Percentiles rank a stretch among this genome's conserved stretches.
phyloP scores from a whole-genome alignment of 129 eudicot genomes.

The Flaveria ramosissima region DNA sequence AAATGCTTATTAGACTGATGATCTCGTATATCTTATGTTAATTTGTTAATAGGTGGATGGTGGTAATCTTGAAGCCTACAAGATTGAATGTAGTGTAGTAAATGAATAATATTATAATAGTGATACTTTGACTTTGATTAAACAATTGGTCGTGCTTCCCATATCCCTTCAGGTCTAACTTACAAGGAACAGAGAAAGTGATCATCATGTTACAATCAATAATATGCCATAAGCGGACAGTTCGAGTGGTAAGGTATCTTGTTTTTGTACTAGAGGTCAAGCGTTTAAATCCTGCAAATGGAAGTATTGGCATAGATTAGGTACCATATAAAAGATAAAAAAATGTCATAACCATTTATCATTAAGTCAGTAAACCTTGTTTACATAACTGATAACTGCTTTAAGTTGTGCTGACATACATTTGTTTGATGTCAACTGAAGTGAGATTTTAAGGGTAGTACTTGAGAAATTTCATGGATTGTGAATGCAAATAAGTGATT shows the following conservation, averaged over 20 bases:
- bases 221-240: too few species aligned
- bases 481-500: neutral
- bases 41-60: neutral
- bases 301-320: too few species aligned
- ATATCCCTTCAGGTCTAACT: conserved; percentile 19
- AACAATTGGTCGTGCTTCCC: conserved; percentile 41
- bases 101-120: conserved; percentile 10
- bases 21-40: neutral
- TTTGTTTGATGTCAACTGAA: too few species aligned
- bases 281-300: too few species aligned
- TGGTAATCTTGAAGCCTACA: conserved; percentile 3
- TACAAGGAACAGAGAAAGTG: conserved; percentile 22
- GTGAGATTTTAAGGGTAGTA: too few species aligned
- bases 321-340: too few species aligned
- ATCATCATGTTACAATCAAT: conserved; percentile 19
- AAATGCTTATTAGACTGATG: conserved; percentile 12
- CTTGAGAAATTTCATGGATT: neutral
- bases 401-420: conserved; percentile 13
- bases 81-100: conserved; percentile 1
- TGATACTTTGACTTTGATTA: conserved; percentile 19
- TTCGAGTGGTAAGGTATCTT: too few species aligned
- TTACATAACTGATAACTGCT: conserved; percentile 18
- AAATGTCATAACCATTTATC: too few species aligned
- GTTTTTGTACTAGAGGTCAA: too few species aligned
- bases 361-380: neutral